A percentile compares a stretch with the other conserved stretches of the same genome.
Conservation (phyloP, 306 rosid genomes). For the Malus fusca region DNA sequence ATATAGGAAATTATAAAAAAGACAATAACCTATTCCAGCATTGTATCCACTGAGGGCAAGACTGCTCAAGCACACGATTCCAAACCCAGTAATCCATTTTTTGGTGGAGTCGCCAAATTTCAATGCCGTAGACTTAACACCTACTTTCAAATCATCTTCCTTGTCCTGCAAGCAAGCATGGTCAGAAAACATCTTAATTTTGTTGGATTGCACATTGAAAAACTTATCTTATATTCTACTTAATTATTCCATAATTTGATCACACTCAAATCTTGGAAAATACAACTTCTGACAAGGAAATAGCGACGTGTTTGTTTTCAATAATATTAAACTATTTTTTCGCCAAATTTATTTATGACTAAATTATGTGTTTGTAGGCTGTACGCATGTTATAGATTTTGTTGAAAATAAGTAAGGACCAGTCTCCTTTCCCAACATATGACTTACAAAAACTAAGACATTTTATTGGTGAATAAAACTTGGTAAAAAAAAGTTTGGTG, state of each 20-base stretch:
- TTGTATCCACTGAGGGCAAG: conserved; percentile 79
- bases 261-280: neutral
- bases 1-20: neutral
- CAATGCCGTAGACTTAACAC: conserved; percentile 91
- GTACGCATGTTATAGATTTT: too few species aligned
- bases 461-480: too few species aligned
- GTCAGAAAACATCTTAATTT: neutral
- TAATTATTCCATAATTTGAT: neutral
- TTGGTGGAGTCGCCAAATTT: conserved; percentile 81
- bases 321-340: too few species aligned
- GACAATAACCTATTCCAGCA: conserved; percentile 52
- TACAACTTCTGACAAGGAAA: neutral
- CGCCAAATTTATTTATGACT: too few species aligned
- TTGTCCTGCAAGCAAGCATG: conserved; percentile 57
- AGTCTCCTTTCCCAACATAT: too few species aligned
- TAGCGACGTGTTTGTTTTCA: neutral
- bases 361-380: too few species aligned
- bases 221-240: neutral
- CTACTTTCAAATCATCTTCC: conserved; percentile 85
- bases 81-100: conserved; percentile 75
- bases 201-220: neutral
- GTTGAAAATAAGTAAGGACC: too few species aligned
- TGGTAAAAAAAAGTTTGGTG: too few species aligned
- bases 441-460: too few species aligned
- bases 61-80: conserved; percentile 57